Percentiles rank a stretch among this genome's conserved stretches.
These are phyloP conservation scores for Globisporangium ultimum DNA, from an alignment of 352 stramenopile species.

Conservation along the genomic window DNA sequence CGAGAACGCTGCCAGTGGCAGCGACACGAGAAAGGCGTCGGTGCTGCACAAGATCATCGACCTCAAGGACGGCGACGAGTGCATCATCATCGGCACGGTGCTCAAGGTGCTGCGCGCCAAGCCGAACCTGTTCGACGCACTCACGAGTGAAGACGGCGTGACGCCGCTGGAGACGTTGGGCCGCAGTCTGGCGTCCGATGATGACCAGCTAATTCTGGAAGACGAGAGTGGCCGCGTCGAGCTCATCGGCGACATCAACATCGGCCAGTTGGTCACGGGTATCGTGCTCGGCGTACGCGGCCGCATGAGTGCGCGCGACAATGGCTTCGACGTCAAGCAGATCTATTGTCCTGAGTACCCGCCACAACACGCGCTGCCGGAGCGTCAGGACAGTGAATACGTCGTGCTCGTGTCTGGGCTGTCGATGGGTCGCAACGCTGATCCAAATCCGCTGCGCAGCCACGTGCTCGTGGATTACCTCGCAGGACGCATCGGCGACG, in stretches of 20 bases:
- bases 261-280: conserved; percentile 60
- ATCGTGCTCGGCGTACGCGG: conserved; percentile 73
- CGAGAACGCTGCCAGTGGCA: conserved; percentile 12
- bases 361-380: conserved; percentile 42
- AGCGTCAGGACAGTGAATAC: conserved; percentile 49
- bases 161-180: conserved; percentile 29
- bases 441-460: conserved; percentile 41
- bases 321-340: conserved; percentile 56
- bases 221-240: conserved; percentile 86
- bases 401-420: conserved; percentile 67
- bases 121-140: conserved; percentile 80
- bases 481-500: conserved; percentile 49
- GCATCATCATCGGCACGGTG: conserved; percentile 78
- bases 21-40: conserved; percentile 6
- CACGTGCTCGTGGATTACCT: conserved; percentile 81
- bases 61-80: conserved; percentile 58
- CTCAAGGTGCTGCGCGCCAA: conserved; percentile 79
- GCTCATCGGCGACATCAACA: conserved; percentile 51
- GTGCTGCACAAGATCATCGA: conserved; percentile 78
- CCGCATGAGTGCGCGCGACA: conserved; percentile 33
- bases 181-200: conserved; percentile 46
- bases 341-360: conserved; percentile 54
- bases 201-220: conserved; percentile 83
- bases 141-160: conserved; percentile 57
- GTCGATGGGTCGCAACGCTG: conserved; percentile 33